Percentiles rank a stretch among this genome's conserved stretches.
These are phyloP conservation scores for Lentinula aciculospora DNA, from an alignment of 768 basidiomycete species.

Conservation along the genomic window DNA sequence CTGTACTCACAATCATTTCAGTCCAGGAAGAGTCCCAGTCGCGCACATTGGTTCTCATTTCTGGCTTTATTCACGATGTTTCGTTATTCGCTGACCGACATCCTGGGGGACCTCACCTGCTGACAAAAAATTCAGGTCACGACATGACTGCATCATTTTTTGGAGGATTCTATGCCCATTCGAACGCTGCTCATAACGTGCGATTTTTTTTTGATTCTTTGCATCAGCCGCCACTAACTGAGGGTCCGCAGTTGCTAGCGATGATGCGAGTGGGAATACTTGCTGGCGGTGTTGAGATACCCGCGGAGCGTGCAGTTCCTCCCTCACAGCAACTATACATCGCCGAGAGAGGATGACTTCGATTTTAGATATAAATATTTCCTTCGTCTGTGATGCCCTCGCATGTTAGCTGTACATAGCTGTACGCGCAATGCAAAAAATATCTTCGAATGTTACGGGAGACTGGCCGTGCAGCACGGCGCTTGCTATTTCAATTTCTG, in stretches of 20 bases:
- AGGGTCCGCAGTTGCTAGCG: slow-evolving; percentile 45
- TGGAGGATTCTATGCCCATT: slow-evolving; percentile 80
- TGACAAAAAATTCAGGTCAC: slow-evolving; percentile 62
- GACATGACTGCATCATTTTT: slow-evolving; percentile 84
- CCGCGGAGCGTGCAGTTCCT: slow-evolving; percentile 36
- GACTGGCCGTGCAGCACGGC: too few relatives aligned
- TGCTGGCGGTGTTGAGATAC: slow-evolving; percentile 56
- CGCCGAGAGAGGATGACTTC: slow-evolving; percentile 17
- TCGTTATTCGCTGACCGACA: slow-evolving; percentile 68
- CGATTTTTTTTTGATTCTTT: slow-evolving; percentile 18
- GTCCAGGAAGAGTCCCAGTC: slow-evolving; percentile 65
- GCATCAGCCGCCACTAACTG: slow-evolving; percentile 1
- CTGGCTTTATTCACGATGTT: slow-evolving; percentile 86
- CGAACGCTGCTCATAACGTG: slow-evolving; percentile 78
- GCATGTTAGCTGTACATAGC: neutral
- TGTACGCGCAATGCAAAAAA: neutral
- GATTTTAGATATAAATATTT: neutral
- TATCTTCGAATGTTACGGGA: neutral
- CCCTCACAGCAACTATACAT: slow-evolving; percentile 38
- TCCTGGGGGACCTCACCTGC: slow-evolving; percentile 66
- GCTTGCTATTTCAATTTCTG: neutral
- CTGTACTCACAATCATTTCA: slow-evolving; percentile 17
- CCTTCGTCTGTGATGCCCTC: neutral
- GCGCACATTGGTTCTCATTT: slow-evolving; percentile 63
- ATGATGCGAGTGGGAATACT: slow-evolving; percentile 76